A percentile compares a stretch with the other conserved stretches of the same genome.
These are phyloP conservation scores for Sphaceloma murrayae DNA, from an alignment of 2,329 filamentous ascomycete genomes.

Conservation along the genomic window DNA sequence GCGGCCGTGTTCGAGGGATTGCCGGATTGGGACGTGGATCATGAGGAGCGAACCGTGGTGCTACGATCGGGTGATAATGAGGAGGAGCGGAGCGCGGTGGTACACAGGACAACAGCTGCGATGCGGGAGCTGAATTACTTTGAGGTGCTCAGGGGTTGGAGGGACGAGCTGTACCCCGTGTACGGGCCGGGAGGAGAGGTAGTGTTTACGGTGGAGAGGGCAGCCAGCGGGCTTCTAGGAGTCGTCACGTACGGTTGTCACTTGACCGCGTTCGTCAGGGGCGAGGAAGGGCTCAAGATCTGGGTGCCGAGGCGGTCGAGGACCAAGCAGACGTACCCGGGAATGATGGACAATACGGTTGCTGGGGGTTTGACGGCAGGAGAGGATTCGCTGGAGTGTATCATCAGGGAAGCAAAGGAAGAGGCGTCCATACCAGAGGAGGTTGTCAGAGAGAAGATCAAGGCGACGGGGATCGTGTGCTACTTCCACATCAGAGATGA, in stretches of 20 bases:
- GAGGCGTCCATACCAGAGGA: constrained; percentile 71
- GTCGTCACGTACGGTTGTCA: constrained; percentile 69
- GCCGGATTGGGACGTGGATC: constrained; percentile 53
- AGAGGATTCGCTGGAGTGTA: constrained; percentile 69
- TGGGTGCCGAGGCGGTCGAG: constrained; percentile 74
- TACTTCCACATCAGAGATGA: constrained; percentile 76
- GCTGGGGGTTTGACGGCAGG: constrained; percentile 75
- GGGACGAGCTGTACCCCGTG: constrained; percentile 70
- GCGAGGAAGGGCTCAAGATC: constrained; percentile 53
- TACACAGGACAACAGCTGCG: constrained; percentile 51
- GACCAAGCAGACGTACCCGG: constrained; percentile 75
- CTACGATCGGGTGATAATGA: constrained; percentile 49
- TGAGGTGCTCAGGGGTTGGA: constrained; percentile 65
- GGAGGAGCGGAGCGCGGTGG: constrained; percentile 49
- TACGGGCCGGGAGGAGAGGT: constrained; percentile 53
- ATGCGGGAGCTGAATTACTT: constrained; percentile 67
- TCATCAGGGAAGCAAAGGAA: constrained; percentile 79
- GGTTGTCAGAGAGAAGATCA: constrained; percentile 53
- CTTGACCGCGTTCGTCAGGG: constrained; percentile 61
- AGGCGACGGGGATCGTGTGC: constrained; percentile 60
- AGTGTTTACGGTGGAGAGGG: constrained; percentile 68
- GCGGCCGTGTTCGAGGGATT: constrained; percentile 48
- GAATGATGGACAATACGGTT: constrained; percentile 93
- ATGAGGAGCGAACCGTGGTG: constrained; percentile 51
- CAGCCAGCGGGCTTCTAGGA: constrained; percentile 64